A percentile compares a stretch with the other conserved stretches of the same genome.
Conservation (phyloP, 2,329 filamentous ascomycete genomes). For the Claviceps arundinis region DNA sequence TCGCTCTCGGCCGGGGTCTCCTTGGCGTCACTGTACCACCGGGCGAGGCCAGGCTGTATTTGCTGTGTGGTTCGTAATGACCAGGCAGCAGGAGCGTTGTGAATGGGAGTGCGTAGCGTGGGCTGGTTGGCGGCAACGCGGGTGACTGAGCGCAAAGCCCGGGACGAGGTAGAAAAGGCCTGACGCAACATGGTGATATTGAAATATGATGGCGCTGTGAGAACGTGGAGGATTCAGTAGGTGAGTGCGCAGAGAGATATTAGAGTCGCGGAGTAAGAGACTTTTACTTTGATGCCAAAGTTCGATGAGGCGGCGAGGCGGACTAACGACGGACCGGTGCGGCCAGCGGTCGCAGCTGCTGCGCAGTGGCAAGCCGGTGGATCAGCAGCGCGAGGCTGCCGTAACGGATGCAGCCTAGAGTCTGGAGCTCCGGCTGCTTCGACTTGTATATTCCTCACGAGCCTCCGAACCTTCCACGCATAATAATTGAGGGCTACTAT, state of each 20-base stretch:
- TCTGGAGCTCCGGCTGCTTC: neutral
- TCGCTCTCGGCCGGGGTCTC: constrained; percentile 17
- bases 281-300: constrained; percentile 11
- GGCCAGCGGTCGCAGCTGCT: no score
- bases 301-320: constrained; percentile 4
- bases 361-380: constrained; percentile 20
- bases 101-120: constrained; percentile 24
- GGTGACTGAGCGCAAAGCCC: constrained; percentile 29
- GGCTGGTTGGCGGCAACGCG: constrained; percentile 22
- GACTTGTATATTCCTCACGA: neutral
- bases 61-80: constrained; percentile 18
- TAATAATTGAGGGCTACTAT: neutral
- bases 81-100: constrained; percentile 21
- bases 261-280: constrained; percentile 11
- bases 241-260: neutral
- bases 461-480: neutral
- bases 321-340: constrained; percentile 18
- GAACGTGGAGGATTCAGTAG: constrained; percentile 7
- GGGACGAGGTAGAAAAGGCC: constrained; percentile 28
- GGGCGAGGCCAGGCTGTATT: constrained; percentile 20
- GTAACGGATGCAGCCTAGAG: no score
- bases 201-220: constrained; percentile 4
- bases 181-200: constrained; percentile 31
- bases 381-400: no score
- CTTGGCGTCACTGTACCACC: constrained; percentile 39